Base-by-base conservation (phyloP, 768 basidiomycete species). In the Rhizopogon vinicolor region DNA sequence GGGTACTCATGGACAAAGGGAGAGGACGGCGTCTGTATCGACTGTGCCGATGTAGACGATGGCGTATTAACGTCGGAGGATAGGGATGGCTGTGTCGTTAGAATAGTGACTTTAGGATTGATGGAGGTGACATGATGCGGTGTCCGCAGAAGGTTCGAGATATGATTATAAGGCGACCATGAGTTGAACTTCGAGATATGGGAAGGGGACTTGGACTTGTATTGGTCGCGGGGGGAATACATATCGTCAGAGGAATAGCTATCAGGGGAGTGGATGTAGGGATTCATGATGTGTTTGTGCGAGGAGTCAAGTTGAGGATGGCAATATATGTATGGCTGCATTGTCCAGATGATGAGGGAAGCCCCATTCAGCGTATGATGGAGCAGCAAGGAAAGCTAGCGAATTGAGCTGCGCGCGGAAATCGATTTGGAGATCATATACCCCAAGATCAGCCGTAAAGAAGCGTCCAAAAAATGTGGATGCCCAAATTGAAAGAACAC, bases 241-340 rank as follows among this genome's bases (percentile, higher is more conserved):
- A 66, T 56, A 25, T 60, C 60, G 43, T 10, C 59, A 33, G 65
- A 57, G 7, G 56, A 53, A 5, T 52, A 61, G 7, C 64, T 66
- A 22, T 51, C 56, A 18, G 58, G 55, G 16, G 53, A 4, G 44
- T 62, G 62, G 52, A 58, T 54, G 55, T 58, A 62, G n/a, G 70
- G 64, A 14, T 66, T 68, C 68, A 70, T 70, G 61, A 57, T 18
- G 56, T 56, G 58, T 56, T 51, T 55, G 60, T 61, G 61, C 8
- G 58, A 50, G 31, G 16, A 18, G 40, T 62, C 60, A n/a, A 62
- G 46, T 29, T 72, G 60, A 44, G 68, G 60, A 53, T 65, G 60
- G 0, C 59, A 68, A 59, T 63, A 72, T 70, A 70, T 72, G 62
- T 70, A 56, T 4, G 68, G 70, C 10, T 63, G 63, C 57, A 63